Base-by-base conservation (phyloP, 139 green algal species). In the Edaphochlamys debaryana region DNA sequence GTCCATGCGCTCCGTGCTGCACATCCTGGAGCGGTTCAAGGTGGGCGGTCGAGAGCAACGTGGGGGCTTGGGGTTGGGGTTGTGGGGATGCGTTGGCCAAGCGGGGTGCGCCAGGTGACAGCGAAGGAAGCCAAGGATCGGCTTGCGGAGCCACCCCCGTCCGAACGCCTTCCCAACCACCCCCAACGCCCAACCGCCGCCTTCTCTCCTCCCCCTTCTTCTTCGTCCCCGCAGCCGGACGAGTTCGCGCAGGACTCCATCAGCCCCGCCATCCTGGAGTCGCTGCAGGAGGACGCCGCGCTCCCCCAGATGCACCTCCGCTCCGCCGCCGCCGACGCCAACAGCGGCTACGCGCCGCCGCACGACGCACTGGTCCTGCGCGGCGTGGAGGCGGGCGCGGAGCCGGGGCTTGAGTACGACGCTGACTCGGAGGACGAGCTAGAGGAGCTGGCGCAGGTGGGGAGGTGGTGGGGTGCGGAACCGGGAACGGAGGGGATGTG, bases 11-110 rank as follows among this genome's bases (percentile, higher is more conserved):
- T 85, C 83, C 34, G 88, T 95, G 72, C 80, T 89, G 58, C 82
- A 92, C 50, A 88, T 96, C 54, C 87, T 96, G n/a, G 45, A 91
- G 80, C 77, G 84, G 42, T 95, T 93, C 69, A 67, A 87, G 80
- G 80, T 72, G 80, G 32, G 80, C 13, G 45, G 45, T 9, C 11
- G 45, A 54, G 45, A 13, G 45, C 45, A n/a, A n/a, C n/a, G n/a
- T n/a, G n/a, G n/a, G n/a, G n/a, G n/a, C n/a, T n/a, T n/a, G n/a
- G n/a, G n/a, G n/a, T n/a, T n/a, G n/a, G n/a, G n/a, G n/a, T n/a
- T n/a, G n/a, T n/a, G n/a, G n/a, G n/a, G n/a, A n/a, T n/a, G n/a
- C n/a, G n/a, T n/a, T n/a, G n/a, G n/a, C n/a, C n/a, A n/a, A n/a
- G n/a, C n/a, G n/a, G n/a, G n/a, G n/a, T n/a, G n/a, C n/a, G n/a